These are phyloP conservation scores for Xanthoparmelia taractica DNA, from an alignment of 495 filamentous ascomycete species.

Conservation along the genomic window DNA sequence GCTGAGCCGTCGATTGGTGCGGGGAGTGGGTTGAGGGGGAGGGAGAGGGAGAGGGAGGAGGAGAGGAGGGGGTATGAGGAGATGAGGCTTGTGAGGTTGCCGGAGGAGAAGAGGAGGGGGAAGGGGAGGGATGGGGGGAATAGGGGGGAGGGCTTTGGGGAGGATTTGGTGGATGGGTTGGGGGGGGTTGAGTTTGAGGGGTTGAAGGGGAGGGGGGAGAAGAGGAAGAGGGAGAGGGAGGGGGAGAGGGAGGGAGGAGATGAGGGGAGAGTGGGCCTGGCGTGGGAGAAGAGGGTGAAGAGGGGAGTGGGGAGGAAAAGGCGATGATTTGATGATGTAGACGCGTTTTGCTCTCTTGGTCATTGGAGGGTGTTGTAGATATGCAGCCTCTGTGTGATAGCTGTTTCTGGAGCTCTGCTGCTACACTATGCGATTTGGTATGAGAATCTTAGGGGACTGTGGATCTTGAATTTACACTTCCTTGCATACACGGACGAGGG, in stretches of 20 bases:
- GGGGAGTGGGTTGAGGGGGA: slow-evolving; percentile 31
- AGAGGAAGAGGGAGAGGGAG: slow-evolving; percentile 51
- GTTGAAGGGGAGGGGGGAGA: slow-evolving; percentile 58
- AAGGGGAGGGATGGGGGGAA: slow-evolving; percentile 43
- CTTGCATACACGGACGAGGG: too few species aligned
- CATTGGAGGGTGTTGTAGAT: background rate
- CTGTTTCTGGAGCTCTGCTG: background rate
- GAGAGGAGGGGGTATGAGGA: slow-evolving; percentile 35
- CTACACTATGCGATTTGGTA: background rate
- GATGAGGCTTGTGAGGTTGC: slow-evolving; percentile 67
- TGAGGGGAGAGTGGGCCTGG: slow-evolving; percentile 75
- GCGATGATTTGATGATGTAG: background rate
- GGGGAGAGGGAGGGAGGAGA: slow-evolving; percentile 42
- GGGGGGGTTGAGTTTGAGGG: slow-evolving; percentile 54
- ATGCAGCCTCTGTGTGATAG: background rate
- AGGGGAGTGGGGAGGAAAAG: slow-evolving; percentile 22
- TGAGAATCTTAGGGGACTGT: too few species aligned
- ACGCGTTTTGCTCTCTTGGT: background rate
- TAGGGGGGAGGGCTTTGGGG: slow-evolving; percentile 54
- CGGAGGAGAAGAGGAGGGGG: slow-evolving; percentile 63
- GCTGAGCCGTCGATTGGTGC: slow-evolving; percentile 42
- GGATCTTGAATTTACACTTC: too few species aligned
- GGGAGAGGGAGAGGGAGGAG: slow-evolving; percentile 46
- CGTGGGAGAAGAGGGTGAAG: slow-evolving; percentile 49
- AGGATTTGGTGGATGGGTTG: slow-evolving; percentile 51